Conservation (phyloP, 2,329 filamentous ascomycete species). For the Chrysoporthe cubensis region DNA sequence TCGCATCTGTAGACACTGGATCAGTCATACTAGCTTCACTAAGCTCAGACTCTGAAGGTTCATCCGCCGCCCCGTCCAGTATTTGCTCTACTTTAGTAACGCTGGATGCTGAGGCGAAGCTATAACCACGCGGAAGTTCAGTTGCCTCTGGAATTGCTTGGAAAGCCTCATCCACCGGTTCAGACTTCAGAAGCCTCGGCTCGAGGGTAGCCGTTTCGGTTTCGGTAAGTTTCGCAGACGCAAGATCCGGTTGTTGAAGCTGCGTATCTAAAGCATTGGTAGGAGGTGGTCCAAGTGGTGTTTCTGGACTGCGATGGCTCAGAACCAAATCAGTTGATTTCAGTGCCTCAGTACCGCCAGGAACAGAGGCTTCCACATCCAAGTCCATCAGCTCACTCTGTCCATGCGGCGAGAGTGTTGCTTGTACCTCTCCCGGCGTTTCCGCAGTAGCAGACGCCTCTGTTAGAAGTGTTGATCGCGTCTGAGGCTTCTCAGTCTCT, state of each 20-base stretch:
- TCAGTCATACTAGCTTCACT: conserved; percentile 20
- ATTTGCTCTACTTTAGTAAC: background rate
- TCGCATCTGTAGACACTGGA: conserved; percentile 7
- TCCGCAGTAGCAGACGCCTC: background rate
- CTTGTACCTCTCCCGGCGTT: background rate
- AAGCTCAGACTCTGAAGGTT: conserved; percentile 20
- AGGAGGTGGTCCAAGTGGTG: too few species aligned
- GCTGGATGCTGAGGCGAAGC: background rate
- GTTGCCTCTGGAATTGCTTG: background rate
- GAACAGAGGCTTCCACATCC: background rate
- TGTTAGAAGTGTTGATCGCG: too few species aligned
- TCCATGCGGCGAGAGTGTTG: background rate
- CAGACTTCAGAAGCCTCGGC: background rate
- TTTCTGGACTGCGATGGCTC: background rate
- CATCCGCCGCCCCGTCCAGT: background rate
- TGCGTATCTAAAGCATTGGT: background rate
- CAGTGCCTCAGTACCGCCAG: background rate
- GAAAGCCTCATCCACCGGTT: background rate
- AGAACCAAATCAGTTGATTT: background rate
- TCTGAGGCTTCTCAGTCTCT: too few species aligned
- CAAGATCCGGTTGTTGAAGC: background rate
- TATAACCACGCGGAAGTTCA: background rate
- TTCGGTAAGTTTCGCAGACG: background rate
- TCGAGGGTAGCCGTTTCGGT: background rate
- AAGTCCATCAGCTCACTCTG: background rate